Base-by-base conservation (phyloP, 2,329 filamentous ascomycete genomes). In the Colletotrichum sp. region DNA sequence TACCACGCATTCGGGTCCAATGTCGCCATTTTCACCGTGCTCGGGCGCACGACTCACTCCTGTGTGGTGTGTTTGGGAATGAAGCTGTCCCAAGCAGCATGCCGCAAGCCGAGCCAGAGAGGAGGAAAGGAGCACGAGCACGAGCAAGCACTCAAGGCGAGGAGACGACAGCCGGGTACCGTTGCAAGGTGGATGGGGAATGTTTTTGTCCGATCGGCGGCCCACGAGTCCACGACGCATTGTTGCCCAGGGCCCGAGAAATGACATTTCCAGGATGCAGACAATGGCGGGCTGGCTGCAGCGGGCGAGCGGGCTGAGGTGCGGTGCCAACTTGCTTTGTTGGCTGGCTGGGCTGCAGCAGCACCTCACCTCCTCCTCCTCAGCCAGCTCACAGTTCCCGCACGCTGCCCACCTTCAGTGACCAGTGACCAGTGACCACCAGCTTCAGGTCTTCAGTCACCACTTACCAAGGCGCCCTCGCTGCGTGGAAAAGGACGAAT, bases 1-100 rank as follows among this genome's bases (percentile, higher is more conserved):
- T 83, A 85, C 84, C 84, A 86, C 32, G 77, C 81, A 69, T 86
- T 85, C 30, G 80, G 64, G 79, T 86, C 82, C 57, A 85, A 44
- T 55, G 34, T 69, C 59, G 70, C 74, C 70, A 73, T 76, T 52
- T 72, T 76, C 63, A 61, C 13, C 61, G 74, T 71, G 70, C 61
- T 64, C 57, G 32, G 34, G 55, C 69, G 59, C 70, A 63, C 59
- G 64, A 69, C n/a, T 34, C 29, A 16, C 39, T 61, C 44, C 44
- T 29, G 30, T 27, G 34, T 61, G 30, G 22, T 36, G 70, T 64
- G 52, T 34, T 64, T 44, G 39, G 63, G 39, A 39, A 52, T 63
- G 68, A 70, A 27, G 55, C 57, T 52, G 27, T 70, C 57, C 57
- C 68, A 70, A 63, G 36, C 68, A 63, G 68, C 57, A 63, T 70